These are phyloP conservation scores for Quercus rubra DNA, from an alignment of 306 rosid species.

Conservation along the genomic window DNA sequence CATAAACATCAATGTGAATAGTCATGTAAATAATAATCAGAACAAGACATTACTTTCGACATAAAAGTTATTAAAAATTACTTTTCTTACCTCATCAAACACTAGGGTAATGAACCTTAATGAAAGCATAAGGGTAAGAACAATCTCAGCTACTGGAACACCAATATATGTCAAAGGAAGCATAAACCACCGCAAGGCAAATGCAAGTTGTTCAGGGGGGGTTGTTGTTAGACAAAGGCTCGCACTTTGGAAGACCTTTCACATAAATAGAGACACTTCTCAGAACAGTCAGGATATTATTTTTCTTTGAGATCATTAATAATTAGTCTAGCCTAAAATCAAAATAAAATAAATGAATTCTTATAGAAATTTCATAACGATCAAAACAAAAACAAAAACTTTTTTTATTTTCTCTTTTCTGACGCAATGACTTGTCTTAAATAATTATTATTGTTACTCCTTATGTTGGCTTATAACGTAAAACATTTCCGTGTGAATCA, in stretches of 20 bases:
- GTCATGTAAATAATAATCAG: neutral
- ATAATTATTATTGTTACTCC: neutral
- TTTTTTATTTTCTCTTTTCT: neutral
- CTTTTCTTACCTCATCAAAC: slow-evolving; percentile 80
- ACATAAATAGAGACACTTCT: slow-evolving; percentile 29
- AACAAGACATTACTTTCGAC: neutral
- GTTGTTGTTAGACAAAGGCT: slow-evolving; percentile 96
- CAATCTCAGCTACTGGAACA: slow-evolving; percentile 87
- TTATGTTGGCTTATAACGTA: neutral
- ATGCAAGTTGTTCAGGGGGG: slow-evolving; percentile 91
- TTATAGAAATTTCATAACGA: neutral
- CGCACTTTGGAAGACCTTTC: slow-evolving; percentile 96
- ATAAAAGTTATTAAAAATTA: neutral
- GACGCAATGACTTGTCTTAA: neutral
- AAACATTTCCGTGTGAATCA: neutral
- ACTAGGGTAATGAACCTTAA: slow-evolving; percentile 85
- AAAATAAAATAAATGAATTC: neutral
- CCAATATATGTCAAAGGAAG: slow-evolving; percentile 75
- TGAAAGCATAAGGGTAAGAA: slow-evolving; percentile 86
- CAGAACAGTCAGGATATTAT: slow-evolving; percentile 14
- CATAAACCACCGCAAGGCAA: slow-evolving; percentile 86
- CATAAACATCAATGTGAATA: neutral
- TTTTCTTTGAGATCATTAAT: slow-evolving; percentile 10
- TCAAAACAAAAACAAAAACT: neutral
- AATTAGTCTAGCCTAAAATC: slow-evolving; percentile 5